Conservation (phyloP, 495 filamentous ascomycete species). For the Penicillium dipodomyicola region DNA sequence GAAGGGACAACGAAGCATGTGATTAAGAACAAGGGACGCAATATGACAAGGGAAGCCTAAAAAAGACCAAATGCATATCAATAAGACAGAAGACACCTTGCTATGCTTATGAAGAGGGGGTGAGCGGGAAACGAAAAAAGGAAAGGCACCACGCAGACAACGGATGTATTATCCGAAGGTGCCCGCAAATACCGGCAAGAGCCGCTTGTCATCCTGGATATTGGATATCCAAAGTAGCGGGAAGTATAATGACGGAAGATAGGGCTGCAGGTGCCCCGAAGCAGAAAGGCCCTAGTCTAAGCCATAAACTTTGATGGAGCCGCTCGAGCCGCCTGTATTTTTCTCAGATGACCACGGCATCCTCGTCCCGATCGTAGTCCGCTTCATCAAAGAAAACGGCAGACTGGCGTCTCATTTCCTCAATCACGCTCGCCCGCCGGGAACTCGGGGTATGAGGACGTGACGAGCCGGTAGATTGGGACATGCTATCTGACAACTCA, state of each 20-base stretch:
- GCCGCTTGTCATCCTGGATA: conserved; percentile 28
- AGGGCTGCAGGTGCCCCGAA: conserved; percentile 23
- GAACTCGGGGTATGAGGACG: conserved; percentile 27
- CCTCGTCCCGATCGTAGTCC: conserved; percentile 40
- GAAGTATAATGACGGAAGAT: conserved; percentile 17
- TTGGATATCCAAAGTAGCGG: conserved; percentile 8
- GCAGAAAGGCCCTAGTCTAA: conserved; percentile 11
- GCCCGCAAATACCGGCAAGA: conserved; percentile 18
- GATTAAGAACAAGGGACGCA: neutral
- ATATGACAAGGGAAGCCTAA: neutral
- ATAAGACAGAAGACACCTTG: conserved; percentile 9
- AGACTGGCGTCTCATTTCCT: conserved; percentile 59
- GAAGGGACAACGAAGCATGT: neutral
- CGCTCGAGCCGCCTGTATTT: conserved; percentile 20
- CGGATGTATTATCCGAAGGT: conserved; percentile 4
- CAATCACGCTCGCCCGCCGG: conserved; percentile 49
- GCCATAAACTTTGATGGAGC: conserved; percentile 13
- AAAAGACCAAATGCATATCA: conserved; percentile 1
- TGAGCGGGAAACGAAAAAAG: conserved; percentile 7
- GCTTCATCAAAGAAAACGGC: conserved; percentile 62
- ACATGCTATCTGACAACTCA: conserved; percentile 29
- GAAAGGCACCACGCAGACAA: conserved; percentile 2
- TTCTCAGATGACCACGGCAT: conserved; percentile 23
- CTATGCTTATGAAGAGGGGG: conserved; percentile 6
- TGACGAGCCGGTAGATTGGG: conserved; percentile 28